Percentiles rank a stretch among this genome's conserved stretches.
Conservation (phyloP, 176 grass and related monocot genomes). For the Melocanna baccifera region DNA sequence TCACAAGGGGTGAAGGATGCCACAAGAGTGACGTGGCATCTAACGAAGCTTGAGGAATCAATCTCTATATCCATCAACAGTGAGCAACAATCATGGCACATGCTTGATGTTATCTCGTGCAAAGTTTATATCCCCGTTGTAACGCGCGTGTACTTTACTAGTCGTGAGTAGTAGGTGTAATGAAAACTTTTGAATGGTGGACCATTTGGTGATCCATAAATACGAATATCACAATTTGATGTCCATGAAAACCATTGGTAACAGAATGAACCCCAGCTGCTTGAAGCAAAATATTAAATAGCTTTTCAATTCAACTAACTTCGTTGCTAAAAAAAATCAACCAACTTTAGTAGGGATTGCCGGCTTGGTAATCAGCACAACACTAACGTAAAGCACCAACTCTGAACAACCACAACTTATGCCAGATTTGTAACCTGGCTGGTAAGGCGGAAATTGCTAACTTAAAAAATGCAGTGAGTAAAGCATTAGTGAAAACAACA, state of each 20-base stretch:
- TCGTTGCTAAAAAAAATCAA: background rate
- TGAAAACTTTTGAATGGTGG: slow-evolving; percentile 9
- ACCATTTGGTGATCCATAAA: slow-evolving; percentile 10
- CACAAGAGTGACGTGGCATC: too few species aligned
- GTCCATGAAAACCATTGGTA: slow-evolving; percentile 4
- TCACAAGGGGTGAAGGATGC: too few species aligned
- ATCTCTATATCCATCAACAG: too few species aligned
- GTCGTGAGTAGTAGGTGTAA: background rate
- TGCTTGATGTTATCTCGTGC: too few species aligned
- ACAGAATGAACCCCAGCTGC: slow-evolving; percentile 19
- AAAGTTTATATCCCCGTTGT: too few species aligned
- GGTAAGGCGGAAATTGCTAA: background rate
- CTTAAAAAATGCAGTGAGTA: background rate
- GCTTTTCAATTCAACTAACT: slow-evolving; percentile 26
- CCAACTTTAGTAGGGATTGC: background rate
- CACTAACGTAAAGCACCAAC: background rate
- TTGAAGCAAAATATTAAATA: background rate
- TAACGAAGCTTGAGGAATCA: too few species aligned
- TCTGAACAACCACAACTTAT: background rate
- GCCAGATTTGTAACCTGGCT: background rate
- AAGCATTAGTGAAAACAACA: background rate
- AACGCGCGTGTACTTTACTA: too few species aligned
- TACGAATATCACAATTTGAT: background rate
- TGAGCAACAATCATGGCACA: too few species aligned
- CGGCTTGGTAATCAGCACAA: background rate